Conservation (phyloP, 352 stramenopile genomes). For the Phytophthora chlamydospora region DNA sequence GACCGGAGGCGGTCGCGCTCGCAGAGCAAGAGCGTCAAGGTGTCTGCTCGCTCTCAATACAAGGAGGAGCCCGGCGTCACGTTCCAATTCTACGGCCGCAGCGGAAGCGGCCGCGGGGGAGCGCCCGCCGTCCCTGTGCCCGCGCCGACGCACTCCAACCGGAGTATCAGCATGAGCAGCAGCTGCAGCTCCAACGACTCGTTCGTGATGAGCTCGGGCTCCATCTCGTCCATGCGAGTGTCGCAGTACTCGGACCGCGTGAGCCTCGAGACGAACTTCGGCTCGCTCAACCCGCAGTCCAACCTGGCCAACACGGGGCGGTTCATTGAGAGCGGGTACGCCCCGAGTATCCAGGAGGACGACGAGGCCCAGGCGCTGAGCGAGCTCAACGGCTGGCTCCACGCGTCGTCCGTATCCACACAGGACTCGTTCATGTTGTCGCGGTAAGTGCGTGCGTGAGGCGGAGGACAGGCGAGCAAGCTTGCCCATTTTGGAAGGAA, state of each 20-base stretch:
- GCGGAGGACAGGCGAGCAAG: conserved; percentile 6
- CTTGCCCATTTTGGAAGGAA: conserved; percentile 39
- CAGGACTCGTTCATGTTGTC: conserved; percentile 55
- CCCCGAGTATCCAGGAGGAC: conserved; percentile 71
- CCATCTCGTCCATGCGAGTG: conserved; percentile 48
- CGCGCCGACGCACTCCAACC: conserved; percentile 22
- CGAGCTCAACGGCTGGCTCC: conserved; percentile 67
- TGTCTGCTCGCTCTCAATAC: conserved; percentile 18
- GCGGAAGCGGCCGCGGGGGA: conserved; percentile 28
- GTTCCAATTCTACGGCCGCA: conserved; percentile 71
- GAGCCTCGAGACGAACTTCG: conserved; percentile 80
- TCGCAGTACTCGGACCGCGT: conserved; percentile 65
- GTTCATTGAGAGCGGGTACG: conserved; percentile 54
- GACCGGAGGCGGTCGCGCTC: conserved; percentile 21
- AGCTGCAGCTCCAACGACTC: conserved; percentile 60
- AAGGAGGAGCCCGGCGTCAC: conserved; percentile 51
- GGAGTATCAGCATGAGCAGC: conserved; percentile 34
- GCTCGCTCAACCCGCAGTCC: conserved; percentile 62
- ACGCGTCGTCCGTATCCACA: conserved; percentile 69
- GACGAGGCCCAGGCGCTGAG: conserved; percentile 67
- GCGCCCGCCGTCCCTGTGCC: conserved; percentile 14
- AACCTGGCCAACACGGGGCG: conserved; percentile 29
- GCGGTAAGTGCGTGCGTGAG: conserved; percentile 28
- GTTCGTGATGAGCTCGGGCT: conserved; percentile 53
- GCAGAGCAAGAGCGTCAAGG: conserved; percentile 29